phyloP scores from a whole-genome alignment of 805 yeast genomes.

The Candida verbasci region DNA sequence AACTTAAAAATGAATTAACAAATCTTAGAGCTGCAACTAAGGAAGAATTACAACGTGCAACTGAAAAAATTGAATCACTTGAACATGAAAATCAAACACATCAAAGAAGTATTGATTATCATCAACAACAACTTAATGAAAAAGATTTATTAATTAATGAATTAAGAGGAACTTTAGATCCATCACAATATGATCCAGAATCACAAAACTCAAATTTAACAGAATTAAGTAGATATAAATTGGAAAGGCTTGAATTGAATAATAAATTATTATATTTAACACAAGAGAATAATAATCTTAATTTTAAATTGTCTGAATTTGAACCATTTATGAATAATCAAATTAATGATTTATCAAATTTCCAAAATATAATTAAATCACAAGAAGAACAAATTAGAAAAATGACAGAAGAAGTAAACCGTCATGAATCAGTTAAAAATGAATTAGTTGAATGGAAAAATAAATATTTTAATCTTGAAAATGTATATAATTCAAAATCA shows the following conservation, averaged over 20 bases:
- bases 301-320: conserved; percentile 39
- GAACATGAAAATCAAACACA: conserved; percentile 31
- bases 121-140: conserved; percentile 19
- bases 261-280: conserved; percentile 42
- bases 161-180: conserved; percentile 20
- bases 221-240: conserved; percentile 35
- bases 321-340: conserved; percentile 53
- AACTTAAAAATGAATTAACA: conserved; percentile 29
- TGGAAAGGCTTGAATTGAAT: conserved; percentile 40
- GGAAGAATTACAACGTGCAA: conserved; percentile 54
- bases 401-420: conserved; percentile 37
- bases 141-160: conserved; percentile 28
- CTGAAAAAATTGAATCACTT: conserved; percentile 45
- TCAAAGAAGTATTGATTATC: conserved; percentile 6
- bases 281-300: conserved; percentile 41
- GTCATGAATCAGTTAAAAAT: conserved; percentile 40
- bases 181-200: conserved; percentile 16
- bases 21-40: conserved; percentile 31
- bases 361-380: conserved; percentile 51
- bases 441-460: conserved; percentile 46
- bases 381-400: conserved; percentile 46
- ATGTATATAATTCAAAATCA: conserved; percentile 34
- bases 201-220: conserved; percentile 20
- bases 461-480: conserved; percentile 40
- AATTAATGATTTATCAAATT: conserved; percentile 45